Evolutionary conservation across 1,284 basidiomycete species (phyloP), one percentile per base, ranked within the genome.

Genomic region (Gymnopus androsaceus): DNA sequence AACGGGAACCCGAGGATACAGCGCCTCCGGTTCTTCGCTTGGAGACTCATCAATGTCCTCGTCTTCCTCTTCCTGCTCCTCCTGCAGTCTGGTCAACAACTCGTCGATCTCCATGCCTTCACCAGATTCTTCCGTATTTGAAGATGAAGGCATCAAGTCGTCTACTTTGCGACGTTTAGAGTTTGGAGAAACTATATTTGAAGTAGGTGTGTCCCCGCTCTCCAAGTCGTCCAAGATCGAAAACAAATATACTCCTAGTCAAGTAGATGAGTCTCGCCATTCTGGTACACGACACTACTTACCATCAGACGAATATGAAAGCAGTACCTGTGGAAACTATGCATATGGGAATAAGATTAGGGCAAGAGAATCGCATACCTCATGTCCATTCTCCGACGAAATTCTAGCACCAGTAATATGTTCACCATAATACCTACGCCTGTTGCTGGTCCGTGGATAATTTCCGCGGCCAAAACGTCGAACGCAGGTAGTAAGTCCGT

Each of bases 341-440:
- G 11, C 34, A 19, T 30, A 23, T 14, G 12, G 55, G n/a, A 41
- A 17, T 31, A 50, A 27, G 21, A 14, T 9, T 57, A 33, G 51
- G 14, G 41, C 4, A 23, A 45, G 36, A n/a, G n/a, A n/a, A n/a
- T n/a, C n/a, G 28, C 28, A 9, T 65, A 92, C 91, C 76, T 95
- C 92, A 65, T 94, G 85, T 1, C 89, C 87, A 68, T 91, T 90
- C 50, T 80, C 78, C 12, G 78, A 67, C 23, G 90, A 88, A 81
- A 94, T 90, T 55, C 85, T 81, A 28, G 85, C 84, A 30, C 91
- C 91, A 23, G 92, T 94, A 55, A 94, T 84, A 71, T 94, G 89
- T 25, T 87, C 80, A 57, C 71, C 63, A 68, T 34, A 61, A 48
- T 59, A 60, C 62, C 45, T 54, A 61, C 62, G 75, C 74, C 55